Conservation (phyloP, 73 alveolate species). For the Urostyla sp. region DNA sequence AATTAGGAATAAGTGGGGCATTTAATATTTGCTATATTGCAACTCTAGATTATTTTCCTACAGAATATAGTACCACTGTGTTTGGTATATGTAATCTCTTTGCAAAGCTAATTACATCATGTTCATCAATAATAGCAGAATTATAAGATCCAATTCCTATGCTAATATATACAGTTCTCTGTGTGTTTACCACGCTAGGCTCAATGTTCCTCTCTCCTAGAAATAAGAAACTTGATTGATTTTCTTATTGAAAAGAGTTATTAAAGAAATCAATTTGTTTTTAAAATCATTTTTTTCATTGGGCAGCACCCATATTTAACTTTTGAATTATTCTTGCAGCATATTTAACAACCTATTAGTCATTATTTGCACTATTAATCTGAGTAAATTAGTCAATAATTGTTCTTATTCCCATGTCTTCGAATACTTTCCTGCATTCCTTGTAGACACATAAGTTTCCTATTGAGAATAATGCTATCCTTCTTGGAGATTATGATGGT, state of each 20-base stretch:
- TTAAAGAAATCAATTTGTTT: not conserved
- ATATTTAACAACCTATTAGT: constrained; percentile 80
- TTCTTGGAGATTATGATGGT: constrained; percentile 89
- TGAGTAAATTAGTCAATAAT: constrained; percentile 81
- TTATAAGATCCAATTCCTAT: constrained; percentile 36
- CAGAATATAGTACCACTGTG: constrained; percentile 3
- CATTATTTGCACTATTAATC: constrained; percentile 50
- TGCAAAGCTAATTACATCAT: constrained; percentile 24
- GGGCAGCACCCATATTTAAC: constrained; percentile 37
- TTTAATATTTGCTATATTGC: constrained; percentile 38
- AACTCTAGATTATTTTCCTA: constrained; percentile 28
- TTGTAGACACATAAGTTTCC: constrained; percentile 96
- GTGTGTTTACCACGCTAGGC: not conserved
- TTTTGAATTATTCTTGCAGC: constrained; percentile 82
- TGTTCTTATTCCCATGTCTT: constrained; percentile 87
- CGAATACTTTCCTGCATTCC: constrained; percentile 91
- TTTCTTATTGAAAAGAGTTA: not conserved
- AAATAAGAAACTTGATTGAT: not conserved
- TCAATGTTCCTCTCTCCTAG: not conserved
- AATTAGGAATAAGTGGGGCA: constrained; percentile 7
- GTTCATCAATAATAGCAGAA: constrained; percentile 50
- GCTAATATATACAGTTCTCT: not conserved
- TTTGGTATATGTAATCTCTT: constrained; percentile 56
- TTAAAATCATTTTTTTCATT: constrained; percentile 2
- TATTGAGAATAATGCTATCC: constrained; percentile 96